These are phyloP conservation scores for Aspergillus saccharolyticus DNA, from an alignment of 495 filamentous ascomycete genomes.

Conservation along the genomic window DNA sequence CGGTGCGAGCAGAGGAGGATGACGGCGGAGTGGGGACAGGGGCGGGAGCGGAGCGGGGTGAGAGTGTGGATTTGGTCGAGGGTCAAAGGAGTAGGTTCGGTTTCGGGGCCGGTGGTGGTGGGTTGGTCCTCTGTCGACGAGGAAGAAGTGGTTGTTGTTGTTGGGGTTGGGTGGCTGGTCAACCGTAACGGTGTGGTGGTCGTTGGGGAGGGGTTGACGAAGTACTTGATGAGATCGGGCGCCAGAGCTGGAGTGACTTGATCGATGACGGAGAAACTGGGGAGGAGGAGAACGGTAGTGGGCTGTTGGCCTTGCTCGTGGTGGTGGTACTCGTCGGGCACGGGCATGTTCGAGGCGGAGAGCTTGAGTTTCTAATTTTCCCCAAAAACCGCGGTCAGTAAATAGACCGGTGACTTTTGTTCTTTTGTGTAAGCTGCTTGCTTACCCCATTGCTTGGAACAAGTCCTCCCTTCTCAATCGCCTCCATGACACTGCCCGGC, in stretches of 20 bases:
- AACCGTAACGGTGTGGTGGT: constrained; percentile 63
- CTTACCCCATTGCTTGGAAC: constrained; percentile 73
- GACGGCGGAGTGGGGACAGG: constrained; percentile 74
- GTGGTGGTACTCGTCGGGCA: constrained; percentile 55
- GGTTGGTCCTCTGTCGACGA: too few relatives aligned
- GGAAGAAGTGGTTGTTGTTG: constrained; percentile 16
- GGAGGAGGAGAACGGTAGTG: constrained; percentile 81
- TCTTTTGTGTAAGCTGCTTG: constrained; percentile 7
- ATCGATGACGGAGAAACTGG: constrained; percentile 79
- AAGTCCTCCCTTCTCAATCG: constrained; percentile 59
- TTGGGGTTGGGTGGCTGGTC: constrained; percentile 11
- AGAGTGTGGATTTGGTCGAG: too few relatives aligned
- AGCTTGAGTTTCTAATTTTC: constrained; percentile 71
- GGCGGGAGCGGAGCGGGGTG: constrained; percentile 57
- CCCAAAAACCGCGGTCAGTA: too few relatives aligned
- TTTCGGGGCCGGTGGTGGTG: too few relatives aligned
- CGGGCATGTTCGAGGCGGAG: constrained; percentile 88
- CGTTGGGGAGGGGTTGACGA: constrained; percentile 68
- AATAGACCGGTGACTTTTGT: too few relatives aligned
- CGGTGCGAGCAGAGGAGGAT: constrained; percentile 92
- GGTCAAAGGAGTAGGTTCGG: too few relatives aligned
- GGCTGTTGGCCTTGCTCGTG: constrained; percentile 57
- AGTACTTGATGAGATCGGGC: constrained; percentile 63
- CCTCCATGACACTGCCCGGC: constrained; percentile 92
- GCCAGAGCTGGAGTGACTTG: constrained; percentile 75